Evolutionary conservation across 2,329 filamentous ascomycete species (phyloP), one percentile per base, ranked within the genome.

Genomic region (Diaporthe amygdali): DNA sequence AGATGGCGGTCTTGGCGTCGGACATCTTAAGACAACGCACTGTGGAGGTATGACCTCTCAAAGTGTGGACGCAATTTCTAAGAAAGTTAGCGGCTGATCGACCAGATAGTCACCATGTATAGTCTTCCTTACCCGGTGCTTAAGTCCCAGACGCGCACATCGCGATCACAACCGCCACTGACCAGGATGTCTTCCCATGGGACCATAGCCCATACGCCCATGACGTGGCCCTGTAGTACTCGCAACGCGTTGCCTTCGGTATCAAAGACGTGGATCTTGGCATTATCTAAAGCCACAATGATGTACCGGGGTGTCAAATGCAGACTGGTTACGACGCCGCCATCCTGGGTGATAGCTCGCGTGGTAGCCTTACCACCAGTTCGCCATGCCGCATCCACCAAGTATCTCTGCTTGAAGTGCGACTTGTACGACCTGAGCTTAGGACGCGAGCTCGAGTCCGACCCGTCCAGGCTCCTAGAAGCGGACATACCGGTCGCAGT

Each of bases 161-260:
- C 96, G 72, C 96, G 90, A 83, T 99, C 96, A 80, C 96, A 99
- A 7, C 96, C 96, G 77, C 96, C 96, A 77, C 95, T 98, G 72
- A 99, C 96, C 73, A 99, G 87, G 67, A 94, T 93, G 80, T 99
- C 96, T 72, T 94, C 96, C 94, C 95, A 98, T 8, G 96, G 96
- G 30, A 99, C 95, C 96, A 99, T 98, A 61, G 96, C 96, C 96
- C 96, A 99, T 25, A 99, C 96, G 49, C 96, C 96, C 96, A 99
- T 99, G 54, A 98, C 94, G 83, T 99, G 96, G 14, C 96, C 96
- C 78, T 96, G 93, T 34, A 99, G 84, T 2, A 94, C 97, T 80
- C 95, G 94, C 76, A 97, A 91, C 74, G 94, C 91, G 76, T 95
- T 92, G 41, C 96, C 96, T 75, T 96, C 91, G 0, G 94, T 95